These are phyloP conservation scores for Alternaria longipes DNA, from an alignment of 2,329 filamentous ascomycete genomes.

Conservation along the genomic window DNA sequence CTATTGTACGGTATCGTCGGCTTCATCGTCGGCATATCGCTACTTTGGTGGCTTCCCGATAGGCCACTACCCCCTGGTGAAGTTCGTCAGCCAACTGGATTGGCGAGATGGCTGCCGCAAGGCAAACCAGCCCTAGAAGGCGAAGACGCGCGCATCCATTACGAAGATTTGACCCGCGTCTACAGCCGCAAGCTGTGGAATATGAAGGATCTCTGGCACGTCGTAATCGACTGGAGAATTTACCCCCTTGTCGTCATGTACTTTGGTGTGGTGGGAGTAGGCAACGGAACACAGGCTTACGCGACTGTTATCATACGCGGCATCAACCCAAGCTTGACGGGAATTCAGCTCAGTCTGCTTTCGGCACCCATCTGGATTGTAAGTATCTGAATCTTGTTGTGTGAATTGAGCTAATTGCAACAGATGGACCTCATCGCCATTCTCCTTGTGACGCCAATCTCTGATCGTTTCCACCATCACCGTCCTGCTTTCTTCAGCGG, in stretches of 20 bases:
- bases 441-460: conserved; percentile 82
- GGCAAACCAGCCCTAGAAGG: conserved; percentile 76
- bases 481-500: conserved; percentile 83
- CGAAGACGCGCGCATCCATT: conserved; percentile 82
- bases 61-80: conserved; percentile 79
- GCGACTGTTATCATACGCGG: conserved; percentile 84
- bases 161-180: conserved; percentile 80
- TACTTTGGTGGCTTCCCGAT: conserved; percentile 93
- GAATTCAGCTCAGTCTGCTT: conserved; percentile 79
- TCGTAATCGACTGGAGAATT: conserved; percentile 85
- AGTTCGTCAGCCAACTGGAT: conserved; percentile 59
- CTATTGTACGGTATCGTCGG: conserved; percentile 82
- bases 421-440: conserved; percentile 90
- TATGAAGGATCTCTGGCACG: conserved; percentile 71
- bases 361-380: conserved; percentile 94
- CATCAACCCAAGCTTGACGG: conserved; percentile 77
- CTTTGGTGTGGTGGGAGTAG: conserved; percentile 91
- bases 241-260: conserved; percentile 92
- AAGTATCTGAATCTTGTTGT: conserved; percentile 49
- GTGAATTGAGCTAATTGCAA: conserved; percentile 14
- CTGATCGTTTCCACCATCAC: conserved; percentile 83
- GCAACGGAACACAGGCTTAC: conserved; percentile 89
- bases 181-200: conserved; percentile 81
- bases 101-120: conserved; percentile 72
- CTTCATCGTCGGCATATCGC: conserved; percentile 72